Evolutionary conservation across 345 rosid genomes (phyloP).

Genomic region (Populus simonii): DNA sequence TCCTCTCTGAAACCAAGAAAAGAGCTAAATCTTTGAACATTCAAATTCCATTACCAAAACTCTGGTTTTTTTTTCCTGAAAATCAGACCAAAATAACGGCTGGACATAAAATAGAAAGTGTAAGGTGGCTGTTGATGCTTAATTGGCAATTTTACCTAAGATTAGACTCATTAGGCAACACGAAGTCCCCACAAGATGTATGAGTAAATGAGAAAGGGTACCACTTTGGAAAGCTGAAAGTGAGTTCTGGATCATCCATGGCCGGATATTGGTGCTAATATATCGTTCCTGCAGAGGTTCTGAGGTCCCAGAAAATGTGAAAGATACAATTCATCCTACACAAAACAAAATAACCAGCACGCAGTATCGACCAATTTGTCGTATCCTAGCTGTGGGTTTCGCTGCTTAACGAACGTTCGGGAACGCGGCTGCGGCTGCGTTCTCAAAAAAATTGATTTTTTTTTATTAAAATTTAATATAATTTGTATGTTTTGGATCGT

Average conservation of each 20-base stretch:
- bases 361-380: background rate
- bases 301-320: slow-evolving; percentile 14
- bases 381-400: background rate
- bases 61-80: background rate
- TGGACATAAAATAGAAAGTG: background rate
- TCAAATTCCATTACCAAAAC: background rate
- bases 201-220: slow-evolving; percentile 6
- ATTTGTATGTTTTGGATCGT: too few relatives aligned
- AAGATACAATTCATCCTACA: slow-evolving; percentile 13
- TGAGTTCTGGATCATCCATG: slow-evolving; percentile 7
- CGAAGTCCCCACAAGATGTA: slow-evolving; percentile 18
- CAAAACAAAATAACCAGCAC: background rate
- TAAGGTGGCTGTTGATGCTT: background rate
- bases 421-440: too few relatives aligned
- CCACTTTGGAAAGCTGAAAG: slow-evolving; percentile 34
- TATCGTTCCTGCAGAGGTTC: background rate
- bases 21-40: background rate
- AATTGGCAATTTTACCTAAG: background rate
- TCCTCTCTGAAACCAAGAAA: background rate
- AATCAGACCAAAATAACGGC: background rate
- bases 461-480: too few relatives aligned
- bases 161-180: slow-evolving; percentile 10
- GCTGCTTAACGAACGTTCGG: background rate
- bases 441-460: too few relatives aligned
- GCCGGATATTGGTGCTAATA: background rate